Conservation (phyloP, 2,329 filamentous ascomycete genomes). For the Raffaelea arxii region DNA sequence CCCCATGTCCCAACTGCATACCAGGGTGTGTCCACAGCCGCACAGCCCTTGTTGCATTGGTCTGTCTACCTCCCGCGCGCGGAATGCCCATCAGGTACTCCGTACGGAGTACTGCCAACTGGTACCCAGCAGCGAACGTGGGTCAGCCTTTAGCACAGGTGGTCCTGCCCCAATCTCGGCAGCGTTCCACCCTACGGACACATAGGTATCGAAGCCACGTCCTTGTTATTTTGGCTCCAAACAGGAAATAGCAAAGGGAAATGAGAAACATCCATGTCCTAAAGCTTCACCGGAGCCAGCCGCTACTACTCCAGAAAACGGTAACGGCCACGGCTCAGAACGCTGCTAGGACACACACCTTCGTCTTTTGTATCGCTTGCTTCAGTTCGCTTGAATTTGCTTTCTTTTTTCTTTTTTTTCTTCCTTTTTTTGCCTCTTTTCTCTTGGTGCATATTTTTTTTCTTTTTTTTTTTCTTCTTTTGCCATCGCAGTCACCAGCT, state of each 20-base stretch:
- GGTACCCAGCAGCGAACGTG: conserved; percentile 7
- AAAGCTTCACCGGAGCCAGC: no score
- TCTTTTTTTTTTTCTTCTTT: neutral
- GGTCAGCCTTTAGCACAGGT: conserved; percentile 14
- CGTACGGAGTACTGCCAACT: no score
- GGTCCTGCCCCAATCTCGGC: conserved; percentile 29
- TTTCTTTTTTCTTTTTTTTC: neutral
- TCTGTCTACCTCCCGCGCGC: neutral
- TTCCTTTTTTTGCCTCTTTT: neutral
- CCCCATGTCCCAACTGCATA: no score
- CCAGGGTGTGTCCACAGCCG: no score
- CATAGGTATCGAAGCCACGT: conserved; percentile 25
- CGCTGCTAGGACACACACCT: no score
- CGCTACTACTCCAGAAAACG: no score
- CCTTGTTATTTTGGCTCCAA: conserved; percentile 10
- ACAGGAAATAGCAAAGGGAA: conserved; percentile 1
- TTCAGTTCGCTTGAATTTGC: neutral
- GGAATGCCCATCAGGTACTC: neutral
- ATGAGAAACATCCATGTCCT: neutral
- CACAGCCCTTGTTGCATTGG: conserved; percentile 2
- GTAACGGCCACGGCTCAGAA: no score
- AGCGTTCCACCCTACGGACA: conserved; percentile 27
- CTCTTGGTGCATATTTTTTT: neutral
- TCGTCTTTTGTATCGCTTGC: no score
- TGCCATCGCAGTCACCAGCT: neutral